Evolutionary conservation across 345 rosid genomes (phyloP), one percentile per base, ranked within the genome.

Genomic region (Microthlaspi erraticum): DNA sequence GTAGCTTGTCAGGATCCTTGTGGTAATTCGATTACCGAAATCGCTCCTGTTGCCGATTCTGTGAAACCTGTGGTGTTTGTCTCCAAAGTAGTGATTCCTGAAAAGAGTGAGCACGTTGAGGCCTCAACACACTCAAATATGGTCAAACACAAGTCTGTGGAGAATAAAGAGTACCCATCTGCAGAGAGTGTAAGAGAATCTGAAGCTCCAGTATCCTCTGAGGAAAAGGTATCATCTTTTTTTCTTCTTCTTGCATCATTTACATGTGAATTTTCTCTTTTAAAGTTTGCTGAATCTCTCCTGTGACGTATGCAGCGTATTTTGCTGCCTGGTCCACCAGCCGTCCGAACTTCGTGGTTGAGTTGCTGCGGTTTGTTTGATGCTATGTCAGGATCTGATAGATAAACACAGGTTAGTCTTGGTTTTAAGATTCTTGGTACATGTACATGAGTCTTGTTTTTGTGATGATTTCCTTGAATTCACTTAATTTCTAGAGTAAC

Each of bases 291-390:
- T 76, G 5, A 64, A 39, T 76, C 49, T 76, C 49, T 70, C 31
- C 8, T 64, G 61, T 23, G 14, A 43, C 1, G 7, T 64, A 0
- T 70, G 77, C 93, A 91, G 99, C 82, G 82, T 72, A 80, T 70
- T 64, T 56, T 81, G 68, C 68, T 80, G 19, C 17, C 82, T 36
- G 78, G 88, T 60, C 85, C 72, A 54, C 72, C 64, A 62, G 77
- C 66, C 6, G 77, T 83, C 69, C 84, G 85, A 75, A 83, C 89
- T 45, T 88, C 86, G 6, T 84, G 85, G 82, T 59, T 86, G 68
- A 79, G 82, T 78, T 94, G 99, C 81, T 94, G 99, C 8, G 99
- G 99, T 55, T 74, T 94, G 84, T 83, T 91, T 77, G 96, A 94
- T 65, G 79, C 71, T 34, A 59, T 89, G 71, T 62, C 82, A 23